Evolutionary conservation across 106 monocot genomes (phyloP).

Genomic region (Chionographis japonica): DNA sequence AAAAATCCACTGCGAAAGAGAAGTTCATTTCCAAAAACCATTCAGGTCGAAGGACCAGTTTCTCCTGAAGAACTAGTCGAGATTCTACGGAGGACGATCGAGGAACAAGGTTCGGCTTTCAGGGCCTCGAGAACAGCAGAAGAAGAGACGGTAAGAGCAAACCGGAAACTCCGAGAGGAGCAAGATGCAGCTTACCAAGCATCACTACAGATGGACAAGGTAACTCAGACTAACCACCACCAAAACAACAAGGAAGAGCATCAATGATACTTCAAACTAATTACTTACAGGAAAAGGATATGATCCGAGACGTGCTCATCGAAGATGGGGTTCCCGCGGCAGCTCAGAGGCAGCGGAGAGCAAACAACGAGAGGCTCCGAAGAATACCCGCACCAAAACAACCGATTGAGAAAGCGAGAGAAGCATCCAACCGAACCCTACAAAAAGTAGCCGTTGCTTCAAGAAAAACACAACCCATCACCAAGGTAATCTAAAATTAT

Average conservation of each 20-base stretch:
- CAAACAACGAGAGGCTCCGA: conserved; percentile 2
- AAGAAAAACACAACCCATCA: conserved; percentile 8
- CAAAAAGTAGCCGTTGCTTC: not conserved
- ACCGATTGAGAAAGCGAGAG: conserved; percentile 5
- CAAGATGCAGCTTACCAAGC: conserved; percentile 25
- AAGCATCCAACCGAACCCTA: conserved; percentile 7
- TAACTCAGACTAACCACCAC: not conserved
- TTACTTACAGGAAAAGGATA: conserved; percentile 28
- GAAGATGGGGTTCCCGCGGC: not conserved
- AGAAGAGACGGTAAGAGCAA: conserved; percentile 12
- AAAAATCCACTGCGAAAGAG: no score
- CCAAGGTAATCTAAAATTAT: conserved; percentile 13
- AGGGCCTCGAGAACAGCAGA: conserved; percentile 8
- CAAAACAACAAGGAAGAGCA: not conserved
- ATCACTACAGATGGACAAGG: conserved; percentile 25
- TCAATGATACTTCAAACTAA: not conserved
- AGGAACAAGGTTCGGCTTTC: conserved; percentile 32
- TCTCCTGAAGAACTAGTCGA: conserved; percentile 33
- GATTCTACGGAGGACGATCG: conserved; percentile 21
- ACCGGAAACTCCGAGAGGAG: conserved; percentile 13
- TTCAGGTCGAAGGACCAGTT: conserved; percentile 31
- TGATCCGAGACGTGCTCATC: not conserved
- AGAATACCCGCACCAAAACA: not conserved
- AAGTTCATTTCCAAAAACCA: not conserved
- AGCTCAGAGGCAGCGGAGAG: not conserved